Conservation (phyloP, 176 grass and related monocot species). For the Typha latifolia region DNA sequence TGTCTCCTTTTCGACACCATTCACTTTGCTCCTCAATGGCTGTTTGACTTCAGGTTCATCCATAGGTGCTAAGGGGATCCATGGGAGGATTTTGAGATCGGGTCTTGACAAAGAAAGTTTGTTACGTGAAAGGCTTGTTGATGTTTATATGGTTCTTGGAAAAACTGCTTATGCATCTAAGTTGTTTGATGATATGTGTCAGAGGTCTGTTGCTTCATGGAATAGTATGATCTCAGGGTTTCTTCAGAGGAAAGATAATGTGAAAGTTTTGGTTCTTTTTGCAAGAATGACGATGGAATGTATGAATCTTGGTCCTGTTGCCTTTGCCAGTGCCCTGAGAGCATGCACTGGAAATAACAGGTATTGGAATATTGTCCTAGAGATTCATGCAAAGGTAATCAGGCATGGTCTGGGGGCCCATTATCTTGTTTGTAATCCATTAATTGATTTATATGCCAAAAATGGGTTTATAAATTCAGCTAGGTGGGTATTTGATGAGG, state of each 20-base stretch:
- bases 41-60: not conserved
- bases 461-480: slow-evolving; percentile 24
- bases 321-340: slow-evolving; percentile 9
- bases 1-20: not conserved
- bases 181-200: not conserved
- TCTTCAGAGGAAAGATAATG: slow-evolving; percentile 15
- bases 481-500: slow-evolving; percentile 36
- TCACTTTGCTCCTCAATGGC: not conserved
- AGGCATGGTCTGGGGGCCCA: not conserved
- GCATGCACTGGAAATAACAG: slow-evolving; percentile 13
- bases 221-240: not conserved
- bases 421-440: slow-evolving; percentile 10
- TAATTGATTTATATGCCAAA: slow-evolving; percentile 50
- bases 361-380: slow-evolving; percentile 8
- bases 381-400: slow-evolving; percentile 16
- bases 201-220: not conserved
- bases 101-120: not conserved
- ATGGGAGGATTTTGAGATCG: slow-evolving; percentile 3
- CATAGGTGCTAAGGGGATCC: slow-evolving; percentile 3
- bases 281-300: slow-evolving; percentile 3
- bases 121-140: not conserved
- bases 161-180: not conserved
- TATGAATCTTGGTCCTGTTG: not conserved
- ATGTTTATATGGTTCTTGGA: not conserved
- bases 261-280: slow-evolving; percentile 6